phyloP scores from a whole-genome alignment of 2,329 filamentous ascomycete genomes.

The Rhinocladiella mackenziei region DNA sequence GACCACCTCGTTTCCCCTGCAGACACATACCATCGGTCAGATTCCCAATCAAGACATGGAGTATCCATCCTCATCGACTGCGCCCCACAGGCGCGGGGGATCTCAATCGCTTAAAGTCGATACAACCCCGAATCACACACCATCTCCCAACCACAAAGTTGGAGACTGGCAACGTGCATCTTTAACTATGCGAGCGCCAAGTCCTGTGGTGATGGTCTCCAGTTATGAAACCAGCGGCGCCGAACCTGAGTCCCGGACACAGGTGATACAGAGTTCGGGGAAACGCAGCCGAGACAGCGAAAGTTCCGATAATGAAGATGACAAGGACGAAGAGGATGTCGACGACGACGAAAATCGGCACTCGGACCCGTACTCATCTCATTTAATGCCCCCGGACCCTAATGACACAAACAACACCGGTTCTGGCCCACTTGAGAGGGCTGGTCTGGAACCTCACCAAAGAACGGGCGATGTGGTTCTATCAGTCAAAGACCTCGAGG shows the following conservation, averaged over 20 bases:
- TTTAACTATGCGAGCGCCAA: constrained; percentile 25
- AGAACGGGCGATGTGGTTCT: constrained; percentile 44
- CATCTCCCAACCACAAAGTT: constrained; percentile 12
- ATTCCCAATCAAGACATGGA: constrained; percentile 8
- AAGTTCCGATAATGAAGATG: constrained; percentile 31
- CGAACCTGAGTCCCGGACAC: not conserved
- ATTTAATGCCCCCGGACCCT: constrained; percentile 22
- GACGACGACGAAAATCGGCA: constrained; percentile 12
- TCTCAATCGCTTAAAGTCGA: constrained; percentile 18
- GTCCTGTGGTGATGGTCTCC: constrained; percentile 46
- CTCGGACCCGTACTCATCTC: constrained; percentile 13
- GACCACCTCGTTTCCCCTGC: constrained; percentile 28
- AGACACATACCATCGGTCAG: constrained; percentile 32
- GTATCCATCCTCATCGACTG: not conserved
- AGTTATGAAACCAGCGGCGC: constrained; percentile 23
- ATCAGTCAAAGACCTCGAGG: constrained; percentile 50
- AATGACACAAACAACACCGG: constrained; percentile 7
- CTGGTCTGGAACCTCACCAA: constrained; percentile 45
- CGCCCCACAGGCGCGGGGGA: constrained; percentile 3
- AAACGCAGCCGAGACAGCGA: constrained; percentile 35
- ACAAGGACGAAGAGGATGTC: constrained; percentile 18
- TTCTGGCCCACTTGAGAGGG: constrained; percentile 31
- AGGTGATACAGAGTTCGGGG: constrained; percentile 28
- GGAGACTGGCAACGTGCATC: constrained; percentile 7
- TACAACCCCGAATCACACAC: constrained; percentile 9